A percentile compares a stretch with the other conserved stretches of the same genome.
These are phyloP conservation scores for Fraxinus cuspidata DNA, from an alignment of 257 asterid genomes.

Conservation along the genomic window DNA sequence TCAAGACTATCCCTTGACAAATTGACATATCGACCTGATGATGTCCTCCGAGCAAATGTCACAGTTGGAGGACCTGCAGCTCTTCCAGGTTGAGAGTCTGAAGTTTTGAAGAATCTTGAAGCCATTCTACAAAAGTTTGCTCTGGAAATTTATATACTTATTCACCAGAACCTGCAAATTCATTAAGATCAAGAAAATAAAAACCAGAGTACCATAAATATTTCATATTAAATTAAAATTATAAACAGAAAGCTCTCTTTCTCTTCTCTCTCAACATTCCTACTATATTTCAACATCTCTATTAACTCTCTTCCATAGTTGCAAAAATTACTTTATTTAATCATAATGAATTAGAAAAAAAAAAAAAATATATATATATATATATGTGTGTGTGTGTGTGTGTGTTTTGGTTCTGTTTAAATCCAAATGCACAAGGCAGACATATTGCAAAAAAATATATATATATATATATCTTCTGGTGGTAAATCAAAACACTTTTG, in stretches of 20 bases:
- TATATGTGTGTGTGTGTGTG: too few species aligned
- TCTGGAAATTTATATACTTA: conserved; percentile 20
- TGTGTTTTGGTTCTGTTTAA: too few species aligned
- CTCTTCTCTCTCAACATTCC: neutral
- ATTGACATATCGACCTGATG: too few species aligned
- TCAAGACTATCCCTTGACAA: conserved; percentile 86
- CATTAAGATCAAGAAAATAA: conserved; percentile 5
- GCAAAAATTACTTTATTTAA: neutral
- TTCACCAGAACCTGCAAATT: conserved; percentile 43
- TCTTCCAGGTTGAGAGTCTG: conserved; percentile 49
- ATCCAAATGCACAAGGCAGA: too few species aligned
- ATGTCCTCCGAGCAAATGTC: too few species aligned
- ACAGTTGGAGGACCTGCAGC: conserved; percentile 49
- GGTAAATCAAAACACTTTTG: conserved; percentile 22
- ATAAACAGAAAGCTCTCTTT: neutral
- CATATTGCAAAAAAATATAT: too few species aligned
- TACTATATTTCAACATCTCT: neutral
- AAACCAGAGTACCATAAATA: neutral
- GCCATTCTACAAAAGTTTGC: conserved; percentile 45
- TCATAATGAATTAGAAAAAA: neutral
- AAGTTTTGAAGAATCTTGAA: conserved; percentile 55
- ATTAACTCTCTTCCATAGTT: neutral
- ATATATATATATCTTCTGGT: conserved; percentile 1
- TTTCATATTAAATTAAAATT: neutral
- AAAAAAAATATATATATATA: too few species aligned